Evolutionary conservation across 169 alveolate genomes (phyloP).

Genomic region (Eimeria sp.): DNA sequence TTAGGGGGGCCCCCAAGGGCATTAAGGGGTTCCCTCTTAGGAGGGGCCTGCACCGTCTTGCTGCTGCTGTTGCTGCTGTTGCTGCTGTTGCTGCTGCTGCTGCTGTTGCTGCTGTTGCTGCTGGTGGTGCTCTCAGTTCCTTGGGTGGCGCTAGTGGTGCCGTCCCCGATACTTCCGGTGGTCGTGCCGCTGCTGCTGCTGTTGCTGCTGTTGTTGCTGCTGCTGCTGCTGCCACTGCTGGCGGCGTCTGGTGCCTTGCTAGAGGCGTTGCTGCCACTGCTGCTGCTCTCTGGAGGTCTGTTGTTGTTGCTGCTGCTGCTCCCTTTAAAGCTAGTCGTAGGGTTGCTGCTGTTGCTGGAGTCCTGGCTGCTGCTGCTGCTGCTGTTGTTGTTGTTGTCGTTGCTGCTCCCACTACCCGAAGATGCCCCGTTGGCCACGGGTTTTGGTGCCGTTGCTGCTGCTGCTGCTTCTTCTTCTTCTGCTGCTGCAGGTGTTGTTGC

Average conservation of each 20-base stretch:
- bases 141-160: neutral
- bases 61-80: constrained; percentile 18
- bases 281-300: neutral
- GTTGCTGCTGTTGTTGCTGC: neutral
- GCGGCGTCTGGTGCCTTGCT: neutral
- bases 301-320: neutral
- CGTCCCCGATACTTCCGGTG: neutral
- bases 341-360: neutral
- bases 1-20: constrained; percentile 35
- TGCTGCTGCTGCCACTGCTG: neutral
- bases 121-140: neutral
- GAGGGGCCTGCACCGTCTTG: constrained; percentile 6
- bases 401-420: neutral
- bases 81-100: neutral
- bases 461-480: too few species aligned
- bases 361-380: neutral
- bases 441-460: neutral
- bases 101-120: constrained; percentile 12
- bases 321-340: neutral
- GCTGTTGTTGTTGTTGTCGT: neutral
- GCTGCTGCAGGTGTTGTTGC: neutral
- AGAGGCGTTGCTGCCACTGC: neutral
- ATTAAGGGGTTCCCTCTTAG: constrained; percentile 10
- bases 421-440: neutral
- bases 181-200: neutral